Evolutionary conservation across 331 rosid genomes (phyloP), one percentile per base, ranked within the genome.

Genomic region (Stylosanthes scabra): DNA sequence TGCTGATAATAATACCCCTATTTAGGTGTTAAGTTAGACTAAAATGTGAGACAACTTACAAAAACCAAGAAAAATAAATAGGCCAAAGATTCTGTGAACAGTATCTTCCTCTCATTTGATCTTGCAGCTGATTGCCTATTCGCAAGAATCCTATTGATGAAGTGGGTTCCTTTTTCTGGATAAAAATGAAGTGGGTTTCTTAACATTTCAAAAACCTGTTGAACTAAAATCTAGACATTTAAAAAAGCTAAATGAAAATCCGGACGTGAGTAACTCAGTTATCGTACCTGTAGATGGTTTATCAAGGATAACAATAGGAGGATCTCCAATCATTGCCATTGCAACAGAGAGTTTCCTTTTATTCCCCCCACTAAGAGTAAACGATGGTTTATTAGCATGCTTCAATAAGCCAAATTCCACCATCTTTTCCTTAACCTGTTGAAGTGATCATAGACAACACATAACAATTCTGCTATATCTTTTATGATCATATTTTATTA

Each of bases 321-420:
- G 98, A 81, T 93, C 97, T 68, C 96, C 98, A 51, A 93, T 83
- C 98, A 93, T 93, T 13, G 98, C 97, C 79, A 93, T 89, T 70
- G 98, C 96, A 11, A 93, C 98, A 63, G 97, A 91, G 42, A 91
- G 86, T 85, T 93, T 93, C 70, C 95, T 88, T 84, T 93, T 93
- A 91, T 93, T 93, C 70, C 98, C 97, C 68, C 94, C 97, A 76
- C 98, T 93, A 37, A 91, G 93, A 13, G 94, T 77, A 81, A 86
- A 89, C 16, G 98, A 89, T 40, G 98, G 96, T 74, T 93, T 93
- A 66, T 84, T 76, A 16, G 97, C 92, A 85, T 89, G 93, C 86
- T 86, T 89, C 82, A 89, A 72, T 84, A 93, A 91, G 86, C 86
- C 97, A 88, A 93, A 93, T 74, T 93, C 94, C 87, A 68, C 77